A percentile compares a stretch with the other conserved stretches of the same genome.
Evolutionary conservation across 805 yeast species (phyloP).

Genomic region (Metschnikowia lachancei): DNA sequence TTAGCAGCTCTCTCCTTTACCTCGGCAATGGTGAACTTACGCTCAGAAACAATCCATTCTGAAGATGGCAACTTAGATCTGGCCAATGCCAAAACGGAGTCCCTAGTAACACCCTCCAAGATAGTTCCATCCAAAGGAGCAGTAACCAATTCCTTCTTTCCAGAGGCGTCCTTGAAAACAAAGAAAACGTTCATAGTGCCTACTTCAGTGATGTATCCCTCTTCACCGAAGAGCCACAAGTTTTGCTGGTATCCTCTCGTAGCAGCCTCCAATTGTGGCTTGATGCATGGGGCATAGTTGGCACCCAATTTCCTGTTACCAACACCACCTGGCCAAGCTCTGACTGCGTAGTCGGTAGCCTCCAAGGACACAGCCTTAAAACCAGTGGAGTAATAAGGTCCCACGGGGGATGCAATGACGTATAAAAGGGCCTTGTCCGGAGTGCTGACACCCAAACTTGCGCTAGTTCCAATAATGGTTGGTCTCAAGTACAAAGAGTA

Average conservation of each 20-base stretch:
- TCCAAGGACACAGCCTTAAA: constrained; percentile 93
- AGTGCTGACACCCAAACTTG: constrained; percentile 79
- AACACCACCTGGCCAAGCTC: constrained; percentile 99
- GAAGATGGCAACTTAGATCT: constrained; percentile 68
- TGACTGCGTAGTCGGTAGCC: constrained; percentile 92
- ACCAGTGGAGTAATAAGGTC: constrained; percentile 86
- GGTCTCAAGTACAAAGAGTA: constrained; percentile 93
- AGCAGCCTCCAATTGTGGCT: constrained; percentile 90
- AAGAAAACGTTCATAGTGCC: constrained; percentile 97
- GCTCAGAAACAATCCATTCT: constrained; percentile 83
- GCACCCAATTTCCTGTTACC: constrained; percentile 97
- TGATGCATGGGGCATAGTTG: constrained; percentile 93
- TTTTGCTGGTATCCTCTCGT: constrained; percentile 91
- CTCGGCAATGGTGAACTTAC: constrained; percentile 79
- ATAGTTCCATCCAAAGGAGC: constrained; percentile 98
- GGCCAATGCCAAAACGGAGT: constrained; percentile 74
- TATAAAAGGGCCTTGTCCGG: constrained; percentile 81
- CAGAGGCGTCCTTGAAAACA: constrained; percentile 76
- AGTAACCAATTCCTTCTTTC: constrained; percentile 88
- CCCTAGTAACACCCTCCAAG: constrained; percentile 95
- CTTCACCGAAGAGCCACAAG: constrained; percentile 93
- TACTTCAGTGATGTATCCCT: constrained; percentile 85
- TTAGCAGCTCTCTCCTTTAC: constrained; percentile 71
- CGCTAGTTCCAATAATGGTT: constrained; percentile 89
- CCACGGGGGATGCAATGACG: constrained; percentile 93